phyloP scores from a whole-genome alignment of 140 eudicot genomes.

The Senecio squalidus region DNA sequence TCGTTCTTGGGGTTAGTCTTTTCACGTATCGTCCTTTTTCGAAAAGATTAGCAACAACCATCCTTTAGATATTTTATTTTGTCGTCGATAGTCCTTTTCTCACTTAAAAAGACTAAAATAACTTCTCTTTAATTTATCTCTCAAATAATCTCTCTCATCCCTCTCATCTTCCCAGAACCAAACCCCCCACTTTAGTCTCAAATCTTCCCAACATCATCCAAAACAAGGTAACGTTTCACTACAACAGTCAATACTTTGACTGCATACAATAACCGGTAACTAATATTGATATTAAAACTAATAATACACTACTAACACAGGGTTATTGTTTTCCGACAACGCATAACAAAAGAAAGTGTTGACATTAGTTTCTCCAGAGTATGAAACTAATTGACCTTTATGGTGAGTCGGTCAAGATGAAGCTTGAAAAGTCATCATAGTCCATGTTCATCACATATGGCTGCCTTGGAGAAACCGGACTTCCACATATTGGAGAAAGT shows the following conservation, averaged over 20 bases:
- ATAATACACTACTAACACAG: too few species aligned
- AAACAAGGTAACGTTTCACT: conserved; percentile 11
- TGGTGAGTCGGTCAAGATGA: conserved; percentile 42
- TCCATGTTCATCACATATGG: conserved; percentile 28
- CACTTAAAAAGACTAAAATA: too few species aligned
- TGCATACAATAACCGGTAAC: conserved; percentile 12
- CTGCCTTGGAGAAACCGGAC: conserved; percentile 43
- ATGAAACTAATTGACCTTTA: neutral
- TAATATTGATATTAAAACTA: neutral
- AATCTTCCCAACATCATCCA: conserved; percentile 7
- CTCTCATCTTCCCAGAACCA: too few species aligned
- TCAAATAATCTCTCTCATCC: too few species aligned
- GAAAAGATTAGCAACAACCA: too few species aligned
- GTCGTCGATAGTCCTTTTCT: too few species aligned
- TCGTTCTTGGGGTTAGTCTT: too few species aligned
- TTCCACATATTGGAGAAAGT: conserved; percentile 25
- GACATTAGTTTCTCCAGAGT: conserved; percentile 8
- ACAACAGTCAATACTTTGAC: conserved; percentile 31
- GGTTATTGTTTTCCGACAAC: neutral
- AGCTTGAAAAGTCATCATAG: conserved; percentile 27
- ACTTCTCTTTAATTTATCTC: too few species aligned
- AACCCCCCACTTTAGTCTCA: conserved; percentile 11
- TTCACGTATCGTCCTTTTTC: too few species aligned
- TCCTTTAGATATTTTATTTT: too few species aligned
- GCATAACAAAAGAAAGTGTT: conserved; percentile 6